Conservation (phyloP, 163 green algal species). For the Prototheca cutis region DNA sequence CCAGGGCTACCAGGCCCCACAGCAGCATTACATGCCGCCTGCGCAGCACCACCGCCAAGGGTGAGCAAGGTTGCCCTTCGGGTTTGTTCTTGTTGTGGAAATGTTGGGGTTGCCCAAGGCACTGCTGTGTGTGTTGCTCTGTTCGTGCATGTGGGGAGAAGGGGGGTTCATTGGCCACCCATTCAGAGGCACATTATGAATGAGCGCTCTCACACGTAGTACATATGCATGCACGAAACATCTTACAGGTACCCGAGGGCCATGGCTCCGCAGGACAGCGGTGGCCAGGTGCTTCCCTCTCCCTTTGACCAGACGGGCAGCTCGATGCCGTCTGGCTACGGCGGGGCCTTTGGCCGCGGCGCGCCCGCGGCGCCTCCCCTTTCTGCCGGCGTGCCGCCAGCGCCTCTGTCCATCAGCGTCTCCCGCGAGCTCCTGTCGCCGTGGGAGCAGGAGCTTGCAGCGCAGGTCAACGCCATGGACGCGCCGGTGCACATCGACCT, state of each 20-base stretch:
- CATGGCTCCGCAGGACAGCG: not conserved
- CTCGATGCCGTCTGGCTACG: not conserved
- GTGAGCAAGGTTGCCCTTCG: too few species aligned
- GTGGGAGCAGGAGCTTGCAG: conserved; percentile 13
- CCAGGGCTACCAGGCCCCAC: too few species aligned
- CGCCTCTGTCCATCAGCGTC: conserved; percentile 1
- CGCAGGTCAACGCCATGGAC: conserved; percentile 15
- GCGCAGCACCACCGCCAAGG: too few species aligned
- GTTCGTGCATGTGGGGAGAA: too few species aligned
- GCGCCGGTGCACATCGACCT: conserved; percentile 16
- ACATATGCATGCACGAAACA: too few species aligned
- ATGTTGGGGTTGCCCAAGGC: too few species aligned
- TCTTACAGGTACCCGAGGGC: not conserved
- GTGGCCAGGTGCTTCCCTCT: conserved; percentile 6
- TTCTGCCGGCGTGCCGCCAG: not conserved
- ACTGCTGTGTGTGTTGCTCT: too few species aligned
- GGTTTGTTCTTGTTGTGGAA: too few species aligned
- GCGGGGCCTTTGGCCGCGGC: not conserved
- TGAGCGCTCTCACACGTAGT: too few species aligned
- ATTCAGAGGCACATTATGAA: too few species aligned
- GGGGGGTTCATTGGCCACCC: too few species aligned
- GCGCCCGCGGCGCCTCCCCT: not conserved
- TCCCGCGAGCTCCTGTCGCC: conserved; percentile 12
- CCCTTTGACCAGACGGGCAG: conserved; percentile 13
- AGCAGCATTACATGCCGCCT: too few species aligned